phyloP scores from a whole-genome alignment of 2,329 filamentous ascomycete species.

The Chaetoscypha palmicola region DNA sequence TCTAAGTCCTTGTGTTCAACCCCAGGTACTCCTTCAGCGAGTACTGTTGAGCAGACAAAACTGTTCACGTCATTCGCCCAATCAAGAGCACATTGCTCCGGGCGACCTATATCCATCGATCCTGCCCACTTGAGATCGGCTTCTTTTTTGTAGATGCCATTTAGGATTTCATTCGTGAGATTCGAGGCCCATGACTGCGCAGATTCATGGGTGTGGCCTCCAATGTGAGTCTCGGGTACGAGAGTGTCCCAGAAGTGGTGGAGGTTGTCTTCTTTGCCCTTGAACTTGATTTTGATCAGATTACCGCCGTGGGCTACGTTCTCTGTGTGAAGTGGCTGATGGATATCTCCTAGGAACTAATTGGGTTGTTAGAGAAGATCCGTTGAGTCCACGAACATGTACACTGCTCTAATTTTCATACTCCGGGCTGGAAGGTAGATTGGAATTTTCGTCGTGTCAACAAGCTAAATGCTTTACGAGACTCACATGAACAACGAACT shows the following conservation, averaged over 20 bases:
- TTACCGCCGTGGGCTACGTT: slow-evolving; percentile 61
- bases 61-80: slow-evolving; percentile 61
- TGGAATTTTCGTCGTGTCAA: too few species aligned
- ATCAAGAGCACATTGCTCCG: slow-evolving; percentile 47
- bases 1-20: slow-evolving; percentile 54
- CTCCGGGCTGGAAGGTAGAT: too few species aligned
- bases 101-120: slow-evolving; percentile 44
- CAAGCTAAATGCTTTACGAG: slow-evolving; percentile 12
- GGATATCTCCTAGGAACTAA: slow-evolving; percentile 64
- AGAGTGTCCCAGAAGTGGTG: slow-evolving; percentile 69
- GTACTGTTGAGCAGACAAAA: slow-evolving; percentile 53
- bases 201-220: slow-evolving; percentile 43
- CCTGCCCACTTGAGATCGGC: slow-evolving; percentile 47
- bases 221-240: slow-evolving; percentile 59
- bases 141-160: slow-evolving; percentile 46
- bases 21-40: slow-evolving; percentile 53
- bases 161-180: slow-evolving; percentile 47
- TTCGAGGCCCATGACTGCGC: slow-evolving; percentile 50
- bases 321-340: slow-evolving; percentile 60
- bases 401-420: too few species aligned
- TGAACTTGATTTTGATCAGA: slow-evolving; percentile 56
- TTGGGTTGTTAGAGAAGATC: too few species aligned
- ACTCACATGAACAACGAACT: slow-evolving; percentile 32
- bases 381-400: too few species aligned
- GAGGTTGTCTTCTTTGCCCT: slow-evolving; percentile 52